A percentile compares a stretch with the other conserved stretches of the same genome.
Evolutionary conservation across 805 yeast species (phyloP).

Genomic region (Clavispora vitiphila): DNA sequence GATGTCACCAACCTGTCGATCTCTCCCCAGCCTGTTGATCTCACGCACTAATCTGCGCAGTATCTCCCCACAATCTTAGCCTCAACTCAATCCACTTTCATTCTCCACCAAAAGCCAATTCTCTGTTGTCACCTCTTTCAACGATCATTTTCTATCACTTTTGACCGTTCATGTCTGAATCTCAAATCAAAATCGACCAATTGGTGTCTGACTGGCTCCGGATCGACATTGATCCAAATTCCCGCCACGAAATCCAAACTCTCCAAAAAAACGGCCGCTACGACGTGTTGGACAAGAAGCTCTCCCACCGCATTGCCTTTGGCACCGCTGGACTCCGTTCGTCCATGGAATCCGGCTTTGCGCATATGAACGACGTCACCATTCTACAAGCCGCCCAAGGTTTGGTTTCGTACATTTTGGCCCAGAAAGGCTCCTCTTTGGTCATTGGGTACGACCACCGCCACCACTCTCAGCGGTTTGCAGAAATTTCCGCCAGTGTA

Average conservation of each 20-base stretch:
- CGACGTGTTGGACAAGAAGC: constrained; percentile 45
- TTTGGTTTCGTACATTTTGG: constrained; percentile 46
- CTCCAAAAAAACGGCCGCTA: constrained; percentile 37
- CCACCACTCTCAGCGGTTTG: constrained; percentile 72
- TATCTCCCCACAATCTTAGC: no score
- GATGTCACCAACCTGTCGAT: no score
- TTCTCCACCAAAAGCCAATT: no score
- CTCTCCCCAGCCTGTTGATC: no score
- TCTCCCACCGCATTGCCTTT: constrained; percentile 63
- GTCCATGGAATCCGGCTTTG: constrained; percentile 85
- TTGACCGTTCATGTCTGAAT: no score
- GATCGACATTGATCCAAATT: constrained; percentile 35
- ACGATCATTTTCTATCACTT: no score
- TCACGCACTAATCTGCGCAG: no score
- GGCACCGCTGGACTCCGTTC: constrained; percentile 95
- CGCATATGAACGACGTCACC: constrained; percentile 83
- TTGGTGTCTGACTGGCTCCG: constrained; percentile 33
- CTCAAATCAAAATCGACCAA: constrained; percentile 13
- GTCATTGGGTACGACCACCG: constrained; percentile 94
- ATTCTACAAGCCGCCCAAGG: constrained; percentile 90
- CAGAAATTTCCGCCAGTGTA: constrained; percentile 70
- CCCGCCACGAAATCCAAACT: constrained; percentile 51
- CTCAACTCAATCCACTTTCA: no score
- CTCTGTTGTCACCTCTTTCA: no score
- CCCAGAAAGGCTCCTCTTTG: constrained; percentile 29